Evolutionary conservation across 2,329 filamentous ascomycete genomes (phyloP), one percentile per base, ranked within the genome.

Genomic region (Apiospora koreana): DNA sequence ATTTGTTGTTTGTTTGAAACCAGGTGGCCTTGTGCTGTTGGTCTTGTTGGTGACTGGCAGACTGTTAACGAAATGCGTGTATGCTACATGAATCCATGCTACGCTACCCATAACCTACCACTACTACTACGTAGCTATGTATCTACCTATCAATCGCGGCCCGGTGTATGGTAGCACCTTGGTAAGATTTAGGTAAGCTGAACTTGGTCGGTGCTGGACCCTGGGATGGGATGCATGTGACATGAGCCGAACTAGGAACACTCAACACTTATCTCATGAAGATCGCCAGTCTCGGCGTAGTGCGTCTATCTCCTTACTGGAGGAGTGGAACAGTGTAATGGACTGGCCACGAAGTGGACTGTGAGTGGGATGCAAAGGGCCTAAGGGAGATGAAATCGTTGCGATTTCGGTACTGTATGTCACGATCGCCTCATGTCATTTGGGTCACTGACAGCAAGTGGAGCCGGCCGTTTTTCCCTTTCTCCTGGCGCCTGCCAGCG

Each of bases 351-450:
- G 18, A 21, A 35, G 54, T 62, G 54, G 54, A 38, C 31, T n/a
- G 50, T 21, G 50, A 28, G 18, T 38, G 31, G 54, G 31, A 62
- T 38, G 54, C 35, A 62, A 54, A n/a, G 54, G 31, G 54, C 31
- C 54, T 23, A 35, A n/a, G 54, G 54, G 54, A 62, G 54, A 62
- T 62, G 54, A 62, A 62, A 62, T 62, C 54, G 54, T 62, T 62
- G 54, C 54, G 31, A 62, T 62, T 62, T 62, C 54, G 54, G 54
- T 62, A 62, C 54, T 62, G 54, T 62, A 62, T 62, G 54, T 62
- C 54, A 62, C 54, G 54, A 62, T 62, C 54, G 54, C 54, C 54
- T 62, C 54, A 62, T 62, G 54, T 62, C 54, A 38, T 62, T 62
- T 62, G 54, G 54, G 54, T 62, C 28, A 62, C 54, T 62, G 54